Percentiles rank a stretch among this genome's conserved stretches.
These are phyloP conservation scores for Polytolypa hystricis DNA, from an alignment of 2,329 filamentous ascomycete genomes.

Conservation along the genomic window DNA sequence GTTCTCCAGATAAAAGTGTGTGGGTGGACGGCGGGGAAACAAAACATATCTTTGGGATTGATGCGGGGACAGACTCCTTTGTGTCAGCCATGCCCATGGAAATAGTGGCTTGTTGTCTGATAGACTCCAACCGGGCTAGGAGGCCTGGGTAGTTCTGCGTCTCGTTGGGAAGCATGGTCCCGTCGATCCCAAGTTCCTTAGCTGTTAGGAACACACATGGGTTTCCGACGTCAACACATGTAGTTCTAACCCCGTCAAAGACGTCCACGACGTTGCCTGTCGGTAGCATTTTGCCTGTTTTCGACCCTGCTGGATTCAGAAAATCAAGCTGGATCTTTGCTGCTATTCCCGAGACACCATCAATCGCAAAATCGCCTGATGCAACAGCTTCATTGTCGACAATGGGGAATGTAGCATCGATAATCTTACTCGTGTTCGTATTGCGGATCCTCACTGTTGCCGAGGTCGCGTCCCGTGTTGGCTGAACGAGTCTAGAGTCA, in stretches of 20 bases:
- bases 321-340: constrained; percentile 52
- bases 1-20: constrained; percentile 27
- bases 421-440: constrained; percentile 58
- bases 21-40: constrained; percentile 35
- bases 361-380: constrained; percentile 48
- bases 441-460: constrained; percentile 53
- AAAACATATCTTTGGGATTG: constrained; percentile 54
- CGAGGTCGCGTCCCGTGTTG: constrained; percentile 18
- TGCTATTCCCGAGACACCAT: constrained; percentile 50
- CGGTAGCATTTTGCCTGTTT: constrained; percentile 51
- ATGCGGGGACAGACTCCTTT: constrained; percentile 38
- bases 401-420: constrained; percentile 47
- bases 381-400: constrained; percentile 37
- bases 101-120: constrained; percentile 47
- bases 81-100: constrained; percentile 49
- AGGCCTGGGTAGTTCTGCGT: constrained; percentile 39
- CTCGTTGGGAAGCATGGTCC: constrained; percentile 43
- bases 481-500: constrained; percentile 40
- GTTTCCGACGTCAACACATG: constrained; percentile 53
- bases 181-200: constrained; percentile 39
- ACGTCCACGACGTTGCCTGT: constrained; percentile 46
- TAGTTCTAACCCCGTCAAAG: constrained; percentile 41
- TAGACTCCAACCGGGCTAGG: constrained; percentile 40
- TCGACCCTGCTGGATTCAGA: constrained; percentile 50
- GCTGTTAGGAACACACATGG: constrained; percentile 53